Evolutionary conservation across 2,329 filamentous ascomycete genomes (phyloP).

Genomic region (Aspergillus ruber): DNA sequence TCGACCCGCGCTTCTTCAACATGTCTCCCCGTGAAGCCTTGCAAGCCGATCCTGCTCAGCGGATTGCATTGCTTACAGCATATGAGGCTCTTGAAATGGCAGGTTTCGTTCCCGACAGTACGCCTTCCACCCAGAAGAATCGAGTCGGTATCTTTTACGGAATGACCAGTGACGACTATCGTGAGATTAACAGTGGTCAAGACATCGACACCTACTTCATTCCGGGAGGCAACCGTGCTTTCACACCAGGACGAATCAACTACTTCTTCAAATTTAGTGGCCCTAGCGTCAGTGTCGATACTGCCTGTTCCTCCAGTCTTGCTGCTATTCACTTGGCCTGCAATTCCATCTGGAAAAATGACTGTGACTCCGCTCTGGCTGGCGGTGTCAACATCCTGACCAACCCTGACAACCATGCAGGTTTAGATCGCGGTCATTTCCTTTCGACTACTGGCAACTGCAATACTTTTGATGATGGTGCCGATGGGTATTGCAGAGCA

Average conservation of each 20-base stretch:
- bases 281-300: constrained; percentile 65
- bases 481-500: constrained; percentile 50
- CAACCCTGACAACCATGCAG: constrained; percentile 70
- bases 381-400: constrained; percentile 70
- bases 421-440: constrained; percentile 52
- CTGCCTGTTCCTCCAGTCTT: constrained; percentile 67
- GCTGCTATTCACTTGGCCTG: constrained; percentile 66
- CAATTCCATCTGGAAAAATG: constrained; percentile 63
- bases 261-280: constrained; percentile 72
- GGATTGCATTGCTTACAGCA: constrained; percentile 58
- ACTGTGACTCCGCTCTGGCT: constrained; percentile 72
- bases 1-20: constrained; percentile 70
- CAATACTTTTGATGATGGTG: constrained; percentile 44
- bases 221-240: constrained; percentile 55
- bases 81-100: constrained; percentile 56
- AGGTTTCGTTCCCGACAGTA: constrained; percentile 66
- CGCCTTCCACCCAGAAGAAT: constrained; percentile 56
- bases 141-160: constrained; percentile 67
- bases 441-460: constrained; percentile 37
- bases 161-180: constrained; percentile 61
- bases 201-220: constrained; percentile 64
- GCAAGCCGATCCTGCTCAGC: constrained; percentile 55
- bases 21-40: constrained; percentile 69
- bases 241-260: constrained; percentile 60
- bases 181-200: constrained; percentile 64